Evolutionary conservation across 2,329 filamentous ascomycete species (phyloP).

Genomic region (Aspergillus sojae): DNA sequence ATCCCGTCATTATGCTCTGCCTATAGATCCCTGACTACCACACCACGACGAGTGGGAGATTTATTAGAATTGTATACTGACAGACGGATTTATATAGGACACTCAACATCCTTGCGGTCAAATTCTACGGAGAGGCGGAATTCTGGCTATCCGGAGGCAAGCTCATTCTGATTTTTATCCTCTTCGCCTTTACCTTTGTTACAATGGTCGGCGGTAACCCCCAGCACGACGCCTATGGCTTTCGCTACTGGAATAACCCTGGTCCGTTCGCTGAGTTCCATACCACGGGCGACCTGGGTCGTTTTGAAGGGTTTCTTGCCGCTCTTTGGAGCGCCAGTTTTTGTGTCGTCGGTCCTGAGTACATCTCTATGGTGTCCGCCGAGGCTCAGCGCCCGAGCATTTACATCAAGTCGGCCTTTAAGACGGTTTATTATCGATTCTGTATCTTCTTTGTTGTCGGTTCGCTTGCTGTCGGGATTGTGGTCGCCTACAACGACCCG

Average conservation of each 20-base stretch:
- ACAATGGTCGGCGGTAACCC: constrained; percentile 81
- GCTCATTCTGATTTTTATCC: constrained; percentile 66
- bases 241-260: constrained; percentile 64
- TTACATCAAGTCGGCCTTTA: constrained; percentile 74
- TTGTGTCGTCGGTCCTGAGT: constrained; percentile 65
- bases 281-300: constrained; percentile 63
- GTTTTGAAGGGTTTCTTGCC: constrained; percentile 58
- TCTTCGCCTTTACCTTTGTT: constrained; percentile 75
- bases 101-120: constrained; percentile 70
- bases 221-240: constrained; percentile 67
- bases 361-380: constrained; percentile 62
- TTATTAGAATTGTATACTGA: background rate
- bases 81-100: constrained; percentile 30
- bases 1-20: too few species aligned
- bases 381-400: constrained; percentile 69
- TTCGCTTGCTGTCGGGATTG: constrained; percentile 68
- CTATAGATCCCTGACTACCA: background rate
- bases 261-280: constrained; percentile 69
- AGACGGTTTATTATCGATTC: constrained; percentile 74
- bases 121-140: constrained; percentile 69
- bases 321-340: constrained; percentile 72
- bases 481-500: constrained; percentile 67
- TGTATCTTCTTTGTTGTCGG: constrained; percentile 74
- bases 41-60: too few species aligned
- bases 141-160: constrained; percentile 57